phyloP scores from a whole-genome alignment of 2,329 filamentous ascomycete species.

The Aspergillus sp. region DNA sequence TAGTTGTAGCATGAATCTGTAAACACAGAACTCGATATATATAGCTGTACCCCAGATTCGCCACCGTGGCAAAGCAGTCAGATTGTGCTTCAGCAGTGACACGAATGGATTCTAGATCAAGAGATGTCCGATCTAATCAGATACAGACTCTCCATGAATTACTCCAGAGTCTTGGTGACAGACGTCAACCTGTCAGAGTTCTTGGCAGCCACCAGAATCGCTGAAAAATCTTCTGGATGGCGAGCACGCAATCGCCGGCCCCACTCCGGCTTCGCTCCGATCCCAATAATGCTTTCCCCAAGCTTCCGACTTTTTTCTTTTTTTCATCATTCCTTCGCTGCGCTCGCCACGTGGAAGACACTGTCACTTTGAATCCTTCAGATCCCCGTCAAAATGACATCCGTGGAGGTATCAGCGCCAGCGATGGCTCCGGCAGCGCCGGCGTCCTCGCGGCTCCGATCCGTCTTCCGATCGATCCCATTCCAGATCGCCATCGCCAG shows the following conservation, averaged over 20 bases:
- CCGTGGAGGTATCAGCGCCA: no score
- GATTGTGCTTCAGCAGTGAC: not conserved
- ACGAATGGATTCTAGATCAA: no score
- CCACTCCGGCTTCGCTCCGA: no score
- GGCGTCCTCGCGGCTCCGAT: not conserved
- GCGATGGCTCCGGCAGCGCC: no score
- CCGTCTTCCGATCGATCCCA: slow-evolving; percentile 15
- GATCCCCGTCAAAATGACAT: no score
- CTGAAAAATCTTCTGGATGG: no score
- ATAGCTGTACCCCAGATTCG: not conserved
- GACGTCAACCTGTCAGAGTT: no score
- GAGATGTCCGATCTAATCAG: not conserved
- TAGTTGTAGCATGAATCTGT: not conserved
- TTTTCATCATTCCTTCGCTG: not conserved
- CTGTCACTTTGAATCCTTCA: no score
- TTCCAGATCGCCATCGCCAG: slow-evolving; percentile 21
- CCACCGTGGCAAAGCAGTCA: not conserved
- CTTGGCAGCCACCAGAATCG: no score
- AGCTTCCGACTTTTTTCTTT: not conserved
- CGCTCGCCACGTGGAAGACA: not conserved
- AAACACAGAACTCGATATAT: not conserved
- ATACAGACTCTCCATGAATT: not conserved
- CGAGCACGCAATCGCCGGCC: no score
- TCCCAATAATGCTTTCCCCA: not conserved
- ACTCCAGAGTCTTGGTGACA: no score